A percentile compares a stretch with the other conserved stretches of the same genome.
phyloP scores from a whole-genome alignment of 2,329 filamentous ascomycete genomes.

The Aspergillus luchuensis region DNA sequence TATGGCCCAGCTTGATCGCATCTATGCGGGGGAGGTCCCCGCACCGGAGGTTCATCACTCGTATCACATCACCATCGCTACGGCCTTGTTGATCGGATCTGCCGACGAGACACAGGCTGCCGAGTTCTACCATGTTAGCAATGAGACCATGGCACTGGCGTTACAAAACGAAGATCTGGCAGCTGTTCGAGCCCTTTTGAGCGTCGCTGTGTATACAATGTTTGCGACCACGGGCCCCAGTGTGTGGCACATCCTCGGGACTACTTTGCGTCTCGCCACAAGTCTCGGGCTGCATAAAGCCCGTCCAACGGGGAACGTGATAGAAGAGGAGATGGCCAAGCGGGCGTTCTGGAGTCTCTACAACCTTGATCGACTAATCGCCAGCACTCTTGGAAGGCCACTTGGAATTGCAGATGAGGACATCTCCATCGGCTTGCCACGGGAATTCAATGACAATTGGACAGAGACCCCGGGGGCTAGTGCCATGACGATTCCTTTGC shows the following conservation, averaged over 20 bases:
- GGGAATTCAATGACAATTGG: slow-evolving; percentile 45
- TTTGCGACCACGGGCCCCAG: slow-evolving; percentile 42
- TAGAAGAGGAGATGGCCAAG: slow-evolving; percentile 45
- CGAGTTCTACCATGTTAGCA: slow-evolving; percentile 40
- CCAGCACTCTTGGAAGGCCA: slow-evolving; percentile 43
- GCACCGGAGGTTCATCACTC: slow-evolving; percentile 37
- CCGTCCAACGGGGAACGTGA: slow-evolving; percentile 28
- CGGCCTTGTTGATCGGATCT: slow-evolving; percentile 38
- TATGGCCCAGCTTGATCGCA: slow-evolving; percentile 34
- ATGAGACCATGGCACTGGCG: slow-evolving; percentile 37
- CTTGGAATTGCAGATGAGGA: slow-evolving; percentile 47
- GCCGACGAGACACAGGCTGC: slow-evolving; percentile 33
- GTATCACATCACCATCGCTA: slow-evolving; percentile 43
- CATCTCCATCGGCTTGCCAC: slow-evolving; percentile 41
- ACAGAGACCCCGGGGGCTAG: slow-evolving; percentile 39
- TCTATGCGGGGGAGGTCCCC: slow-evolving; percentile 38
- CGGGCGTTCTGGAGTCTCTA: slow-evolving; percentile 50
- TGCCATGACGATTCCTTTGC: slow-evolving; percentile 42
- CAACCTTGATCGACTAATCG: slow-evolving; percentile 46
- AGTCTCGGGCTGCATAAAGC: slow-evolving; percentile 43
- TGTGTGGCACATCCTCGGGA: slow-evolving; percentile 44
- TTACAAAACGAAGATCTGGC: slow-evolving; percentile 44
- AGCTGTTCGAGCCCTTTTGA: slow-evolving; percentile 39
- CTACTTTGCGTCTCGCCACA: slow-evolving; percentile 40
- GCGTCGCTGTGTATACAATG: slow-evolving; percentile 41